phyloP scores from a whole-genome alignment of 768 basidiomycete species.

The Postia placenta region DNA sequence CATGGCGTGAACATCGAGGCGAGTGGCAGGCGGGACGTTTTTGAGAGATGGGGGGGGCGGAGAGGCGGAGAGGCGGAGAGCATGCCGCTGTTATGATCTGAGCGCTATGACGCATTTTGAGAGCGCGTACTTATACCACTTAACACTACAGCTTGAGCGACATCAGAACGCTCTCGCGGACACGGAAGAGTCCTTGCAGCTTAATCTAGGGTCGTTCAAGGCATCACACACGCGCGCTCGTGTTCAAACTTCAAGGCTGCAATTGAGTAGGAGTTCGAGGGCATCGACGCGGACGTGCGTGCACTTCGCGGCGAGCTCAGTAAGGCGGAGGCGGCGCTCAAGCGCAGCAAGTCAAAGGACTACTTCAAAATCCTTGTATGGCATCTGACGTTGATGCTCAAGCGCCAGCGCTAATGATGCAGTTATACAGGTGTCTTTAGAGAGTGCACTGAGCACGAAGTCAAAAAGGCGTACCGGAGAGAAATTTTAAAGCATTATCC shows the following conservation, averaged over 20 bases:
- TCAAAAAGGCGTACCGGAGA: conserved; percentile 88
- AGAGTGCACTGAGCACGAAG: conserved; percentile 62
- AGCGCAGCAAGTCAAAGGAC: conserved; percentile 87
- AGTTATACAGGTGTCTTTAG: conserved; percentile 35
- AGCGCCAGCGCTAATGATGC: not conserved
- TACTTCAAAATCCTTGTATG: conserved; percentile 72
- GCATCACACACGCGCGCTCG: conserved; percentile 83
- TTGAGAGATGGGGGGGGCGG: too few species aligned
- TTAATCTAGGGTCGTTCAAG: conserved; percentile 71
- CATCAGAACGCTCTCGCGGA: conserved; percentile 68
- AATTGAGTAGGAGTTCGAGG: conserved; percentile 65
- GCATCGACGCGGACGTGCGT: conserved; percentile 55
- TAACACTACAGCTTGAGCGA: conserved; percentile 54
- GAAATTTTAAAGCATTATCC: conserved; percentile 84
- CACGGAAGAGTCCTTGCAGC: conserved; percentile 57
- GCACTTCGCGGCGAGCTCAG: conserved; percentile 61
- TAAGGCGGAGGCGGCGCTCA: conserved; percentile 77
- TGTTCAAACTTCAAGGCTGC: conserved; percentile 80
- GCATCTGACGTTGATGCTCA: not conserved
- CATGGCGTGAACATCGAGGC: not conserved
- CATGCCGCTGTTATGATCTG: too few species aligned
- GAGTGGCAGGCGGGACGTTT: not conserved
- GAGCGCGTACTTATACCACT: too few species aligned
- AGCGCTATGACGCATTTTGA: not conserved
- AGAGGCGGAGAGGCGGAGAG: not conserved